Evolutionary conservation across 305 asterid genomes (phyloP).

Genomic region (Lippia alba): DNA sequence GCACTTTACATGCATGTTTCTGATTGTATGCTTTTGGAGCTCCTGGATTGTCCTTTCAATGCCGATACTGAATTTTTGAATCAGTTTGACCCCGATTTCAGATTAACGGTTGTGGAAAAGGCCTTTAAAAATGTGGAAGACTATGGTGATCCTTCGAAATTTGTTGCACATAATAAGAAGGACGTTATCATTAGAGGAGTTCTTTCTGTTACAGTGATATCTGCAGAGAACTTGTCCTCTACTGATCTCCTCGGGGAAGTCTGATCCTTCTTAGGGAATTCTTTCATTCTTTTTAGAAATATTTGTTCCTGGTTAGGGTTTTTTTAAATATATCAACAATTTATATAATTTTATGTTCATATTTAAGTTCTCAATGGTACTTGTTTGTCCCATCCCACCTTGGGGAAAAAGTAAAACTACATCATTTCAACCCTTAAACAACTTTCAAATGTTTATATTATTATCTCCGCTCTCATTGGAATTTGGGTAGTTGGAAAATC

Average conservation of each 20-base stretch:
- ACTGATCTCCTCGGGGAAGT: conserved; percentile 69
- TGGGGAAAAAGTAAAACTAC: too few species aligned
- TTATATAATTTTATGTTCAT: too few species aligned
- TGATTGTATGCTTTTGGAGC: conserved; percentile 68
- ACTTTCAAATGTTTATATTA: too few species aligned
- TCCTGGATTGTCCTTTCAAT: conserved; percentile 67
- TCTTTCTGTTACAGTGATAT: conserved; percentile 80
- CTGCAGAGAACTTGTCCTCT: conserved; percentile 79
- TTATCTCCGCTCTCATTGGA: too few species aligned
- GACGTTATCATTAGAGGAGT: conserved; percentile 76
- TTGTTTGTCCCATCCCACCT: too few species aligned
- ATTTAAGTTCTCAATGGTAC: too few species aligned
- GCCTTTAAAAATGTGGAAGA: conserved; percentile 50
- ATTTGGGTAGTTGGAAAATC: too few species aligned
- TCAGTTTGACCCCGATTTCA: conserved; percentile 60
- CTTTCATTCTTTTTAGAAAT: too few species aligned
- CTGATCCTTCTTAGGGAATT: conserved; percentile 53
- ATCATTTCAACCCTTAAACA: too few species aligned
- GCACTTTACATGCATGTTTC: neutral
- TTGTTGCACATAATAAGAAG: conserved; percentile 41
- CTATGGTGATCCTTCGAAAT: conserved; percentile 30
- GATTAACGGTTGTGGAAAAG: conserved; percentile 72
- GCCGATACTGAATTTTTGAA: conserved; percentile 48
- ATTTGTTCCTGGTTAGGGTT: too few species aligned
- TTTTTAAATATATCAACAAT: too few species aligned